These are phyloP conservation scores for Lithospermum erythrorhizon DNA, from an alignment of 257 asterid genomes.

Conservation along the genomic window DNA sequence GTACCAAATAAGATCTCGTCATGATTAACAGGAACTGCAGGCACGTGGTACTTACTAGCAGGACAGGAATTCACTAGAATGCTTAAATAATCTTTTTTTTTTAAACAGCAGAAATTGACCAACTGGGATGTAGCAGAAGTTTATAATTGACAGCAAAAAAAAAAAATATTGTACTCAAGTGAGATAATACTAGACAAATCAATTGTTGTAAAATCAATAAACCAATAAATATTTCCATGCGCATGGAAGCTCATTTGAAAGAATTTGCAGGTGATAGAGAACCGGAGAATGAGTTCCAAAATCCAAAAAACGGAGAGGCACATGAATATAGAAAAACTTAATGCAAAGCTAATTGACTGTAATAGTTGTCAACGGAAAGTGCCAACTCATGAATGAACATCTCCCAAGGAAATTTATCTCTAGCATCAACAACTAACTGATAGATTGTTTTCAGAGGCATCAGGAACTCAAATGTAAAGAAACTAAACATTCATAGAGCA, in stretches of 20 bases:
- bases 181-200: background rate
- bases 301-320: background rate
- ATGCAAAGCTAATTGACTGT: background rate
- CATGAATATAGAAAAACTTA: background rate
- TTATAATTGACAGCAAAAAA: background rate
- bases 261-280: background rate
- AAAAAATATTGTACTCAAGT: background rate
- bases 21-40: background rate
- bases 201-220: background rate
- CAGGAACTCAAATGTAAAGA: background rate
- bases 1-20: slow-evolving; percentile 20
- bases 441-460: background rate
- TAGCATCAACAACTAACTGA: background rate
- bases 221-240: background rate
- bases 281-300: background rate
- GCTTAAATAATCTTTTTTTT: too few species aligned
- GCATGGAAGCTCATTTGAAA: background rate
- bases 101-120: background rate
- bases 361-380: background rate
- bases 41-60: background rate
- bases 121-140: too few species aligned
- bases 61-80: background rate
- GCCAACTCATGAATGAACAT: background rate
- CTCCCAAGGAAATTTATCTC: background rate
- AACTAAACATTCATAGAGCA: background rate